Conservation (phyloP, 2,329 filamentous ascomycete species). For the Alternaria sp. region DNA sequence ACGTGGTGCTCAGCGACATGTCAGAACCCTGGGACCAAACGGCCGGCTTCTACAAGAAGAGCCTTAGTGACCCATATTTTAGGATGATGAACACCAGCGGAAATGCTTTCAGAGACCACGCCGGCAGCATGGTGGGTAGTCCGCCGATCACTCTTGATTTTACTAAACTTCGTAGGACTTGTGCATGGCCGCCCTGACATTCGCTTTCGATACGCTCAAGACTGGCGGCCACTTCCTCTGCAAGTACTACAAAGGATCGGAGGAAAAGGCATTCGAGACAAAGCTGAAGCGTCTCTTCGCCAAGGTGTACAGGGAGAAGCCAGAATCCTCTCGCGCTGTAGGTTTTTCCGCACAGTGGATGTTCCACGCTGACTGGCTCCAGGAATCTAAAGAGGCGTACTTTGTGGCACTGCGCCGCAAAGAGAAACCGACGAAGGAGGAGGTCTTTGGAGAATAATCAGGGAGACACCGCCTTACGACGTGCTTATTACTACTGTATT, state of each 20-base stretch:
- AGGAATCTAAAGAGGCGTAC: constrained; percentile 86
- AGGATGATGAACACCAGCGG: constrained; percentile 99
- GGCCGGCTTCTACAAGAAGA: constrained; percentile 79
- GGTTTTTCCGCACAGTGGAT: not conserved
- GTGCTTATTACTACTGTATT: not conserved
- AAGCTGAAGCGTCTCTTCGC: constrained; percentile 78
- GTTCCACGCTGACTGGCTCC: constrained; percentile 13
- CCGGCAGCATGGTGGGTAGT: constrained; percentile 85
- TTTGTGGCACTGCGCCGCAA: constrained; percentile 82
- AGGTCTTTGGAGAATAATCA: constrained; percentile 50
- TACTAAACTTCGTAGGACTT: constrained; percentile 71
- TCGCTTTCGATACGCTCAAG: constrained; percentile 83
- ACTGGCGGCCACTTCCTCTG: constrained; percentile 89
- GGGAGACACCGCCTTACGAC: not conserved
- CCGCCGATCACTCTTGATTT: not conserved
- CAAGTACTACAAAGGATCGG: constrained; percentile 93
- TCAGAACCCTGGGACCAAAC: constrained; percentile 92
- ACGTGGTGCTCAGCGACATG: constrained; percentile 98
- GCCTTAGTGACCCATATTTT: constrained; percentile 91
- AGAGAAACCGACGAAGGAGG: constrained; percentile 53
- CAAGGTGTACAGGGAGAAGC: constrained; percentile 86
- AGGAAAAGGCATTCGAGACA: constrained; percentile 81
- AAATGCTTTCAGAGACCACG: constrained; percentile 83
- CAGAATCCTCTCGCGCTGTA: constrained; percentile 86
- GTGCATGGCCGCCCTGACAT: constrained; percentile 82